A percentile compares a stretch with the other conserved stretches of the same genome.
Conservation (phyloP, 2,329 filamentous ascomycete species). For the Pseudopithomyces chartarum region DNA sequence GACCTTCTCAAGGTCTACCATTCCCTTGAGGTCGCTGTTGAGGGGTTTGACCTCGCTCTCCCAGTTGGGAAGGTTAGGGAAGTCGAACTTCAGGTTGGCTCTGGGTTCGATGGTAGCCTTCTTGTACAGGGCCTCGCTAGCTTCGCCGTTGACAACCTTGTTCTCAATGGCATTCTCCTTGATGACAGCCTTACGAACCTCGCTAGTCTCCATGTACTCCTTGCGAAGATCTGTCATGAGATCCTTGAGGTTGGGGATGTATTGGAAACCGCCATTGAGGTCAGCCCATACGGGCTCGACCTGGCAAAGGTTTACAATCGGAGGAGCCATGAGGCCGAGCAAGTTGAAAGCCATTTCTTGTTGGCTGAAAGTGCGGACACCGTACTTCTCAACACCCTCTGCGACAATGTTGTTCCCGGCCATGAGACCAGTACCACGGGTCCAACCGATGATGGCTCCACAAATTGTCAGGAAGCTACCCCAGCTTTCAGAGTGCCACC, state of each 20-base stretch:
- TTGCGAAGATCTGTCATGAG: constrained; percentile 92
- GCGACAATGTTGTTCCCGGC: constrained; percentile 96
- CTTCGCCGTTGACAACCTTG: constrained; percentile 93
- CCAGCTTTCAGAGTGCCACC: constrained; percentile 98
- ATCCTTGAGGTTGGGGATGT: constrained; percentile 93
- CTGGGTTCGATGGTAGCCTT: constrained; percentile 91
- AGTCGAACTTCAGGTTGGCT: constrained; percentile 97
- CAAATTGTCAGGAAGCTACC: constrained; percentile 97
- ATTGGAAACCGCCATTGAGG: constrained; percentile 95
- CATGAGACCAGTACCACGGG: constrained; percentile 97
- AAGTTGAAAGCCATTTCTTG: constrained; percentile 99
- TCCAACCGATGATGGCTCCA: constrained; percentile 98
- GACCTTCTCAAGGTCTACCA: constrained; percentile 98
- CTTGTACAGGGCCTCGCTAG: constrained; percentile 90
- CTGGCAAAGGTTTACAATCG: constrained; percentile 94
- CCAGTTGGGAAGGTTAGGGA: constrained; percentile 90
- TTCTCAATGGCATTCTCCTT: constrained; percentile 97
- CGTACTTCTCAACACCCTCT: constrained; percentile 93
- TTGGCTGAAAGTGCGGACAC: constrained; percentile 97
- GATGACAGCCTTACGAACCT: constrained; percentile 89
- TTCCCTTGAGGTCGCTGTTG: constrained; percentile 87
- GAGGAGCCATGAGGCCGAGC: constrained; percentile 91
- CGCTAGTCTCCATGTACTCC: constrained; percentile 92
- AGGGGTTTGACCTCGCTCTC: constrained; percentile 87
- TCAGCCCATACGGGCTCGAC: constrained; percentile 94